Base-by-base conservation (phyloP, 2,329 filamentous ascomycete genomes). In the Tolypocladium pustulatum region DNA sequence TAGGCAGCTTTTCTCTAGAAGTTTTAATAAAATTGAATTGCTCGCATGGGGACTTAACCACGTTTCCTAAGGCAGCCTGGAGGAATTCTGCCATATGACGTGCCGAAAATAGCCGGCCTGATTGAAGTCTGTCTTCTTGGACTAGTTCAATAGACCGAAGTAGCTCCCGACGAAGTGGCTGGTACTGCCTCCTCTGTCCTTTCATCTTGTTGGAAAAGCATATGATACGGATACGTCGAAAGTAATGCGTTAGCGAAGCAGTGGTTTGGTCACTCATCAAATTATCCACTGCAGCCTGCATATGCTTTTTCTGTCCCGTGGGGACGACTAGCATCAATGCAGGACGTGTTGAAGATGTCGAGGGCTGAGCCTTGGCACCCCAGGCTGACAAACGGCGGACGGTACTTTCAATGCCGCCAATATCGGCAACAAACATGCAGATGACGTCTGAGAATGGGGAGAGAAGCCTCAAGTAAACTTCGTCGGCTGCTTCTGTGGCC, bases 401-500 rank as follows among this genome's bases (percentile, higher is more conserved):
- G 22, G 54, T 41, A 25, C 22, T 32, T 15, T 59, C 51, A n/a
- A 53, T 55, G 17, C 58, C 58, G 8, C 58, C 58, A 20, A 59
- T 56, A 27, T 59, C 58, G 52, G 54, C 43, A 25, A 53, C 54
- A 43, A 59, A 59, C n/a, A 59, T 17, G 32, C 58, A 59, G 34
- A 56, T 25, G 22, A 59, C 54, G 56, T 59, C 58, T 9, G 43
- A 36, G 30, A 59, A 55, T 10, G 58, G 54, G 27, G 54, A 34
- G 6, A 59, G 22, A 12, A 56, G 25, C 53, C 58, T 40, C 27
- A 37, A 43, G 36, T 59, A 56, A 20, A 59, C 25, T 13, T 30
- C 30, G n/a, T 59, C 51, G 54, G 38, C 58, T 30, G 34, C 25
- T 27, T 34, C 30, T 53, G 55, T 38, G 57, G n/a, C 38, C 27